Evolutionary conservation across 768 basidiomycete species (phyloP).

Genomic region (Sarcodon aspratus): DNA sequence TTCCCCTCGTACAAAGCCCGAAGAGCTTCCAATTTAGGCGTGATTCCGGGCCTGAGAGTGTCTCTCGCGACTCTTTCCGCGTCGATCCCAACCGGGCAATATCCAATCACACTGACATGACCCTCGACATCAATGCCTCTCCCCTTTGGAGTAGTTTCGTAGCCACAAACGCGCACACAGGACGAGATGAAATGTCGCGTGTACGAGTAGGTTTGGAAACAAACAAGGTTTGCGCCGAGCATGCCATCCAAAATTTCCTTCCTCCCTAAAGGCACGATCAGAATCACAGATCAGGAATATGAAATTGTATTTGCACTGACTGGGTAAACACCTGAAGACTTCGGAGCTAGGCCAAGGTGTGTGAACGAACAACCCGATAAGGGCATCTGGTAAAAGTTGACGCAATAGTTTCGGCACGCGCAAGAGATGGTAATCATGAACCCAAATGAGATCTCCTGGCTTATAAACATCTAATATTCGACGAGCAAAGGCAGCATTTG

Average conservation of each 20-base stretch:
- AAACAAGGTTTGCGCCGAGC: constrained; percentile 92
- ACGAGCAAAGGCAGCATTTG: constrained; percentile 76
- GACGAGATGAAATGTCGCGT: constrained; percentile 90
- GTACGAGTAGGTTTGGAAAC: constrained; percentile 97
- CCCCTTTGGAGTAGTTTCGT: constrained; percentile 55
- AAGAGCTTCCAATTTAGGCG: constrained; percentile 84
- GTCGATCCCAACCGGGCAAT: constrained; percentile 95
- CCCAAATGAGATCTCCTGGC: constrained; percentile 84
- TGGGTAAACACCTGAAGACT: constrained; percentile 87
- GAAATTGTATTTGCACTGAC: constrained; percentile 31
- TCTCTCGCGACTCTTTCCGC: constrained; percentile 82
- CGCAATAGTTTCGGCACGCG: constrained; percentile 82
- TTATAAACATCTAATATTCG: constrained; percentile 64
- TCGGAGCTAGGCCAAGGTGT: constrained; percentile 97
- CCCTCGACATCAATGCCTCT: constrained; percentile 76
- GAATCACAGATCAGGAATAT: background rate
- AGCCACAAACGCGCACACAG: constrained; percentile 92
- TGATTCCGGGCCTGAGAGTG: constrained; percentile 67
- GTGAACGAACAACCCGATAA: constrained; percentile 90
- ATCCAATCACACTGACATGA: constrained; percentile 68
- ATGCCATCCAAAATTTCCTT: constrained; percentile 96
- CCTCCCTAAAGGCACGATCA: constrained; percentile 34
- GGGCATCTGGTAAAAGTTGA: constrained; percentile 51
- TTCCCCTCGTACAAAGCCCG: constrained; percentile 83
- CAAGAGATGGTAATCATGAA: constrained; percentile 93